Conservation (phyloP, 2,329 filamentous ascomycete species). For the Cercospora sesami region DNA sequence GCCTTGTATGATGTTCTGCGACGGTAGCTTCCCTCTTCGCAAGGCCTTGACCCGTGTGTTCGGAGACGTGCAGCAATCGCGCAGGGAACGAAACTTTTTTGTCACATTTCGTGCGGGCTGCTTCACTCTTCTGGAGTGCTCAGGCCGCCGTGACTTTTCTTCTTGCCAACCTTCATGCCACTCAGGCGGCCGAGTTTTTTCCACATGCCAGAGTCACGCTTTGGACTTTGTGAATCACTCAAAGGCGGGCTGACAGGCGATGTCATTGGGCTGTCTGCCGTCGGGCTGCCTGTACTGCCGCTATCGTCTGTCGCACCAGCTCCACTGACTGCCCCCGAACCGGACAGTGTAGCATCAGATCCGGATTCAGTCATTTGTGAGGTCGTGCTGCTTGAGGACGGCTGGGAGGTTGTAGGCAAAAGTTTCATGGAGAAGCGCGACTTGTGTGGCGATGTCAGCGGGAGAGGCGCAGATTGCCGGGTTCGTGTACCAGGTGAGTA, state of each 20-base stretch:
- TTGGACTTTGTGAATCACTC: conserved; percentile 36
- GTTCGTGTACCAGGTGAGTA: conserved; percentile 24
- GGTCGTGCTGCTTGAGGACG: conserved; percentile 23
- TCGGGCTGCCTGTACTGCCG: conserved; percentile 57
- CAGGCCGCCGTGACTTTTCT: conserved; percentile 37
- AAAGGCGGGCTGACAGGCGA: conserved; percentile 71
- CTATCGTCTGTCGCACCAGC: conserved; percentile 65
- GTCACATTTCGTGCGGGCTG: neutral
- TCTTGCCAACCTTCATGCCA: conserved; percentile 40
- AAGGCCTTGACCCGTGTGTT: neutral
- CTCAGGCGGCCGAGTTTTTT: conserved; percentile 42
- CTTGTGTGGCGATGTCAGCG: conserved; percentile 35
- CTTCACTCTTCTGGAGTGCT: conserved; percentile 28
- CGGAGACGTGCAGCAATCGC: neutral
- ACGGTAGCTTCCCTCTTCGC: neutral
- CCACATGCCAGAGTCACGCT: conserved; percentile 42
- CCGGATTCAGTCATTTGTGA: conserved; percentile 23
- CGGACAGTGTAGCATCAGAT: conserved; percentile 33
- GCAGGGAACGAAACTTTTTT: neutral
- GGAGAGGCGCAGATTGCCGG: conserved; percentile 39
- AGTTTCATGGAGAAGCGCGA: conserved; percentile 39
- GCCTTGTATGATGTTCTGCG: neutral
- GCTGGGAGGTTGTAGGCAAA: conserved; percentile 37
- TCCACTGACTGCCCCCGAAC: conserved; percentile 34
- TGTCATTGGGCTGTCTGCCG: conserved; percentile 62